A percentile compares a stretch with the other conserved stretches of the same genome.
Evolutionary conservation across 2,329 filamentous ascomycete species (phyloP).

Genomic region (Graphilbum ipis-grandicollis): DNA sequence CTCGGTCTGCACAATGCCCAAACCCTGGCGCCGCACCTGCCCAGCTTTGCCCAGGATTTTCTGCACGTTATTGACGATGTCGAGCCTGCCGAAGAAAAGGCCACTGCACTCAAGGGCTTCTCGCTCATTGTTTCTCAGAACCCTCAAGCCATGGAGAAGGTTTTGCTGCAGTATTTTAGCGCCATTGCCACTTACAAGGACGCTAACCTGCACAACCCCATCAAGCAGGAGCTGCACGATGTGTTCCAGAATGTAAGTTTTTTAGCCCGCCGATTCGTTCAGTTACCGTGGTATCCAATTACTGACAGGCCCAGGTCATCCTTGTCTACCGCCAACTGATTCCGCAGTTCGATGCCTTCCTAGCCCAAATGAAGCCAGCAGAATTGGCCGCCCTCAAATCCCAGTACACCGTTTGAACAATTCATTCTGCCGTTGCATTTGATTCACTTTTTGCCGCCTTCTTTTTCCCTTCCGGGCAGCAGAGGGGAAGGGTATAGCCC

Average conservation of each 20-base stretch:
- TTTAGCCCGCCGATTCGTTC: neutral
- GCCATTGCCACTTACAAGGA: conserved; percentile 66
- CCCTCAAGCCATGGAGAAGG: conserved; percentile 80
- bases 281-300: conserved; percentile 1
- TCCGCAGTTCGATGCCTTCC: conserved; percentile 38
- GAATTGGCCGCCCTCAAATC: conserved; percentile 31
- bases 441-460: no score
- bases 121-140: conserved; percentile 70
- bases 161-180: conserved; percentile 64
- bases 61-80: conserved; percentile 68
- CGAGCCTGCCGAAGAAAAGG: conserved; percentile 83
- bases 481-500: no score
- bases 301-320: conserved; percentile 25
- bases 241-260: conserved; percentile 54
- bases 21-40: conserved; percentile 60
- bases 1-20: conserved; percentile 67
- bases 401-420: conserved; percentile 27
- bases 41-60: conserved; percentile 68
- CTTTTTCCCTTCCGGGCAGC: no score
- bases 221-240: conserved; percentile 48
- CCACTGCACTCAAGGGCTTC: conserved; percentile 83
- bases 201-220: conserved; percentile 38
- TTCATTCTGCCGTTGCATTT: neutral
- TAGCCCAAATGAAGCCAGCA: conserved; percentile 28
- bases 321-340: conserved; percentile 41